Evolutionary conservation across 1,284 basidiomycete genomes (phyloP), one percentile per base, ranked within the genome.

Genomic region (Mrakiaceae sp.): DNA sequence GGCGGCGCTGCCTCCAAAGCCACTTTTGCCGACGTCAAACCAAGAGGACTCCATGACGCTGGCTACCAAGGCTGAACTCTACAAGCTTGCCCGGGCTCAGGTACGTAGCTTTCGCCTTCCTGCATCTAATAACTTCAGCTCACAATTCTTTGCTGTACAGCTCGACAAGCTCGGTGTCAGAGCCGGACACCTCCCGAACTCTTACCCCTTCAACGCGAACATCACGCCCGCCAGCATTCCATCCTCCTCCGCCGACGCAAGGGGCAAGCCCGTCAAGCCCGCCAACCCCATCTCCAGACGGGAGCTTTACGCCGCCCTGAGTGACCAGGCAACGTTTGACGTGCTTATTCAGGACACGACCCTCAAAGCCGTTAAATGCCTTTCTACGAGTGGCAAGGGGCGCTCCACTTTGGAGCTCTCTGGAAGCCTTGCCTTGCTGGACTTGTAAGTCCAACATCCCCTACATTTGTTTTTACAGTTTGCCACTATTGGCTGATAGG

Each of bases 361-460:
- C 2, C 88, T 89, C 70, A 84, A 86, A 58, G 86, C 89, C 7
- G 87, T 95, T 58, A 84, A 88, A 55, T 81, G 87, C 66, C 96
- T 91, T 71, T 85, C 84, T 54, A 85, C 83, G 66, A 85, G 87
- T 12, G 86, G 86, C 4, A 83, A 92, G 59, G 81, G 85, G 58
- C 88, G 94, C 71, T 90, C 88, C 70, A 88, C 89, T 1, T 76
- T 94, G 53, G 87, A 87, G 70, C 77, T 96, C 56, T 89, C 91
- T 70, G 87, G 86, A 2, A 85, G 83, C 70, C 79, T 97, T 3
- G 93, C 92, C 0, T 87, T 87, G 7, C 81, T 98, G 27, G 89
- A 96, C 70, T 75, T 87, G 90, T 93, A 78, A 70, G 87, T 78
- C 14, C 61, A 9, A 7, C 16, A 5, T 11, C 4, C 27, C 16